Conservation (phyloP, 2,329 filamentous ascomycete genomes). For the Paracoccidioides brasiliensis region DNA sequence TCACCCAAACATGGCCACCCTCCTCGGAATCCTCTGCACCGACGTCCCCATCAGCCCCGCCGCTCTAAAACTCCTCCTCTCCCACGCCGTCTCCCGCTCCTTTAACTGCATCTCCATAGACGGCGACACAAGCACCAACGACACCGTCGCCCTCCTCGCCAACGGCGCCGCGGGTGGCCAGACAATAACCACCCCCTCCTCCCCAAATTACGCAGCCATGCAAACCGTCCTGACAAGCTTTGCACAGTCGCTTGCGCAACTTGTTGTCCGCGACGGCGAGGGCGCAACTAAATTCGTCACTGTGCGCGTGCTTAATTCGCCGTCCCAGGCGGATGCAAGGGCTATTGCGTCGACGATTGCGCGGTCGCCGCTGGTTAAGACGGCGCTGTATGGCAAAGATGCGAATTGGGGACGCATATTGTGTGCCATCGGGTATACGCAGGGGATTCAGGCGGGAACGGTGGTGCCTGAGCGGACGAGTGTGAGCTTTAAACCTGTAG, state of each 20-base stretch:
- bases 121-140: conserved; percentile 94
- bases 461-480: conserved; percentile 44
- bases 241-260: conserved; percentile 71
- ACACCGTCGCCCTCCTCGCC: conserved; percentile 86
- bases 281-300: conserved; percentile 98
- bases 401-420: conserved; percentile 98
- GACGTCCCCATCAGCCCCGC: conserved; percentile 65
- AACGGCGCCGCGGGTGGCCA: conserved; percentile 79
- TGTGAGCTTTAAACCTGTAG: conserved; percentile 48
- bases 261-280: conserved; percentile 91
- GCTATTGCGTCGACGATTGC: conserved; percentile 80
- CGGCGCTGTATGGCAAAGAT: conserved; percentile 89
- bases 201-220: conserved; percentile 57
- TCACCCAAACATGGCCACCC: conserved; percentile 95
- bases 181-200: conserved; percentile 39
- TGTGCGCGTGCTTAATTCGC: conserved; percentile 65
- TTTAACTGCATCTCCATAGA: conserved; percentile 98
- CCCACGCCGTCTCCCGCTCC: conserved; percentile 61
- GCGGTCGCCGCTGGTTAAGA: conserved; percentile 87
- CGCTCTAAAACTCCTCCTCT: conserved; percentile 57
- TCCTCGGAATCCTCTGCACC: conserved; percentile 82
- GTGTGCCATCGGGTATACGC: conserved; percentile 77
- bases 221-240: conserved; percentile 60
- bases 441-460: conserved; percentile 31
- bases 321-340: conserved; percentile 56